Evolutionary conservation across 306 rosid species (phyloP).

Genomic region (Datisca glomerata): DNA sequence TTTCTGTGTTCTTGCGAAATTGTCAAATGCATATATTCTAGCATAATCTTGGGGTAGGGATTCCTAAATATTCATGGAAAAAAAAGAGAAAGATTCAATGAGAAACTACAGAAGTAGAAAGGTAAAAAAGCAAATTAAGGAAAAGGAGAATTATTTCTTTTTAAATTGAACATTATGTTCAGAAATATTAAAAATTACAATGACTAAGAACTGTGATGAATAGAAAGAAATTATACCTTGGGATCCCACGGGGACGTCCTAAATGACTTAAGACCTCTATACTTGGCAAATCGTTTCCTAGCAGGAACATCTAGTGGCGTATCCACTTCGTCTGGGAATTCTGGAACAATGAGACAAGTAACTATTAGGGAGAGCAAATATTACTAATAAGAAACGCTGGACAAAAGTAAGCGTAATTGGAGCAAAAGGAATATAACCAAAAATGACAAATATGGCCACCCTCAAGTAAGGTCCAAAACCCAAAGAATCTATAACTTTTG

Average conservation of each 20-base stretch:
- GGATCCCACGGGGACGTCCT: conserved; percentile 97
- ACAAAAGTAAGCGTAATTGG: too few species aligned
- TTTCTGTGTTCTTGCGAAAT: conserved; percentile 59
- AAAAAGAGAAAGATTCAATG: not conserved
- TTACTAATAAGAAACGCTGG: too few species aligned
- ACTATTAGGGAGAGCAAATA: too few species aligned
- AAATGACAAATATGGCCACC: too few species aligned
- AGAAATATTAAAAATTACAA: not conserved
- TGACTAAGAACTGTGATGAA: too few species aligned
- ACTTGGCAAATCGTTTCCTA: conserved; percentile 78
- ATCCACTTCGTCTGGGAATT: conserved; percentile 95
- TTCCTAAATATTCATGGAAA: conserved; percentile 38
- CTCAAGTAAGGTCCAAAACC: too few species aligned
- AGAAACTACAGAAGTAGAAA: too few species aligned
- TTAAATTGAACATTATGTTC: too few species aligned
- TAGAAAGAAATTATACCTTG: conserved; percentile 35
- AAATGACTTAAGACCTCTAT: conserved; percentile 94
- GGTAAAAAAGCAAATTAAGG: conserved; percentile 4
- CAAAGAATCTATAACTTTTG: too few species aligned
- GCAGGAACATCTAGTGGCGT: conserved; percentile 81
- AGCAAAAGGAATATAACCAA: too few species aligned
- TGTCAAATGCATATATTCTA: conserved; percentile 72
- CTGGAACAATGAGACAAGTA: conserved; percentile 30
- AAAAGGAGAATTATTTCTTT: not conserved
- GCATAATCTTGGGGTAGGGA: conserved; percentile 80